Conservation (phyloP, 2,329 filamentous ascomycete genomes). For the Beauveria australis region DNA sequence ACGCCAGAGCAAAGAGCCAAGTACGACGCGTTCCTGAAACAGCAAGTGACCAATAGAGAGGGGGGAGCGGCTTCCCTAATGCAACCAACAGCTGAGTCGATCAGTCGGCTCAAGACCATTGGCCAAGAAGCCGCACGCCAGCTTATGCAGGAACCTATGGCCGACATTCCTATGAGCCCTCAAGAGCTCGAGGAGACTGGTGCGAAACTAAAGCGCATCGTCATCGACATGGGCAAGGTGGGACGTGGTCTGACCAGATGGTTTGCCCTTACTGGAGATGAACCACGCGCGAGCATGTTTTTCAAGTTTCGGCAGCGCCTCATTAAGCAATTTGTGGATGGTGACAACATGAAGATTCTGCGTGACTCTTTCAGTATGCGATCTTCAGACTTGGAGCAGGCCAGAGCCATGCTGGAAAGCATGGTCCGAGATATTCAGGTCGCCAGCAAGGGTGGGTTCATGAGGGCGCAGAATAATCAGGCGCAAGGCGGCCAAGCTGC, state of each 20-base stretch:
- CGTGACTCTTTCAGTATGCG: constrained; percentile 45
- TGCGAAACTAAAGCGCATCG: constrained; percentile 34
- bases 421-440: constrained; percentile 42
- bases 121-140: constrained; percentile 33
- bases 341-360: constrained; percentile 35
- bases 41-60: constrained; percentile 20
- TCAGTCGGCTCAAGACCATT: constrained; percentile 27
- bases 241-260: constrained; percentile 37
- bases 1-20: constrained; percentile 36
- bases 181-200: constrained; percentile 37
- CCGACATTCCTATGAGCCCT: constrained; percentile 38
- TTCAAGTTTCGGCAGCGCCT: constrained; percentile 47
- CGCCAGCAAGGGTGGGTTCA: constrained; percentile 21
- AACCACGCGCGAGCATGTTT: constrained; percentile 41
- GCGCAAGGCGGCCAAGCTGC: constrained; percentile 20
- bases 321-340: constrained; percentile 44
- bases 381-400: constrained; percentile 42
- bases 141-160: constrained; percentile 30
- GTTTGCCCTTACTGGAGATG: constrained; percentile 41
- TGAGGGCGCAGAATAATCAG: constrained; percentile 18
- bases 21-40: constrained; percentile 31
- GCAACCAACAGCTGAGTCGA: constrained; percentile 16
- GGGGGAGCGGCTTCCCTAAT: background rate
- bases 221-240: constrained; percentile 35
- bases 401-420: constrained; percentile 37